phyloP scores from a whole-genome alignment of 2,329 filamentous ascomycete species.

The Bertia moriformis region DNA sequence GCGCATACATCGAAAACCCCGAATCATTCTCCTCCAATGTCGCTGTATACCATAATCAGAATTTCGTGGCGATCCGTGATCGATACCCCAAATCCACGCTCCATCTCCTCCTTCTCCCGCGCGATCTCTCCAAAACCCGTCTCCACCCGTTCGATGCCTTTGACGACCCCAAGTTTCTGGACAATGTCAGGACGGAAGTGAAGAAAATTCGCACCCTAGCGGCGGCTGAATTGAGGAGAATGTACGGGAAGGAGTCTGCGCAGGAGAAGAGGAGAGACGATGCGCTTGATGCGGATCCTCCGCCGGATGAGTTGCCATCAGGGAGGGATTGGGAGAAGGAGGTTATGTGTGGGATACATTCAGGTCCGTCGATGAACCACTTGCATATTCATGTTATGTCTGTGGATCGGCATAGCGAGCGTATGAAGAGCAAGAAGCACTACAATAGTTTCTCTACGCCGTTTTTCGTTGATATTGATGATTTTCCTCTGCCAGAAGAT shows the following conservation, averaged over 20 bases:
- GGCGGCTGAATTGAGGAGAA: constrained; percentile 36
- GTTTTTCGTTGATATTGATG: constrained; percentile 41
- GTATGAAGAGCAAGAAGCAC: constrained; percentile 45
- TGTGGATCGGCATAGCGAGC: constrained; percentile 35
- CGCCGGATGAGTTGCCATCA: constrained; percentile 25
- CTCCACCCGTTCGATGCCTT: constrained; percentile 43
- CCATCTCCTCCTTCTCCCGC: constrained; percentile 46
- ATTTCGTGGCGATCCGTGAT: constrained; percentile 46
- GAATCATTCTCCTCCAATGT: constrained; percentile 31
- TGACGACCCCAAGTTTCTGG: constrained; percentile 35
- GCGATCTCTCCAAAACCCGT: constrained; percentile 29
- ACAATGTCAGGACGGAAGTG: constrained; percentile 30
- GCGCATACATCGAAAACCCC: constrained; percentile 37
- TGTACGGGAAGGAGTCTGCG: constrained; percentile 30
- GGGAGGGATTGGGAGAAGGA: constrained; percentile 44
- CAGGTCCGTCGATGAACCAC: constrained; percentile 49
- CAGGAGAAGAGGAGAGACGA: constrained; percentile 31
- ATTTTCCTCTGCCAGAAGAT: constrained; percentile 37
- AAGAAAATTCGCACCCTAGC: constrained; percentile 31
- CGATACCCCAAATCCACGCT: constrained; percentile 45
- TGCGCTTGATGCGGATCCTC: constrained; percentile 30
- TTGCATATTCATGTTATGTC: constrained; percentile 48
- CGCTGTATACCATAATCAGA: constrained; percentile 39
- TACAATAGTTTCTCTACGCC: constrained; percentile 49
- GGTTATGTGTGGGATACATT: constrained; percentile 42